phyloP scores from a whole-genome alignment of 768 basidiomycete species.

The Rhizopogon vulgaris region DNA sequence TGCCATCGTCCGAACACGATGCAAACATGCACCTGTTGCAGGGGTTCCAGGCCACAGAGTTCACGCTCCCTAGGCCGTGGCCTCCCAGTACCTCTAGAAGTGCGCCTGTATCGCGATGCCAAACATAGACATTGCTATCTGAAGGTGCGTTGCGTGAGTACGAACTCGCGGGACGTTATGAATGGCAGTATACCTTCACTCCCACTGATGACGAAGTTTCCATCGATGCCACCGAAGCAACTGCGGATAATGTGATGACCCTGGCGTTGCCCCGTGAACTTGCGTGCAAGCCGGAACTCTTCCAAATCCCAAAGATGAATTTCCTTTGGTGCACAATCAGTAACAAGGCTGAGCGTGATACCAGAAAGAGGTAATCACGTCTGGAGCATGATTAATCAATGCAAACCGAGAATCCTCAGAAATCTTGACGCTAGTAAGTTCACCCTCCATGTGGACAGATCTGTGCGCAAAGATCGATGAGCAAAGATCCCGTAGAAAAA shows the following conservation, averaged over 20 bases:
- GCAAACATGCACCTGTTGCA: constrained; percentile 88
- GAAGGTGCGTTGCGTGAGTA: constrained; percentile 11
- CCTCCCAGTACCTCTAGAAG: constrained; percentile 86
- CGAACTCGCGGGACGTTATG: background rate
- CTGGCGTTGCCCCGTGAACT: constrained; percentile 83
- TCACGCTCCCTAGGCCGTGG: constrained; percentile 87
- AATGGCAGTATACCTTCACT: constrained; percentile 71
- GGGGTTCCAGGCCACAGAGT: constrained; percentile 96
- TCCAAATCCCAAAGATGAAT: constrained; percentile 83
- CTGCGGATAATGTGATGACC: constrained; percentile 82
- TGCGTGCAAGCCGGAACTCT: constrained; percentile 62
- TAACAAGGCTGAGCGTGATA: background rate
- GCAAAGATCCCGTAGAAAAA: constrained; percentile 8
- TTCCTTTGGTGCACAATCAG: constrained; percentile 48
- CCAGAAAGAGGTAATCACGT: constrained; percentile 45
- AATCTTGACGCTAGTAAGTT: constrained; percentile 83
- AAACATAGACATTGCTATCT: constrained; percentile 94
- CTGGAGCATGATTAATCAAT: constrained; percentile 80
- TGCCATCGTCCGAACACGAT: constrained; percentile 89
- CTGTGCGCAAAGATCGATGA: constrained; percentile 29
- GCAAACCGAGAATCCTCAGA: constrained; percentile 84
- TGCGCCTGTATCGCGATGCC: constrained; percentile 82
- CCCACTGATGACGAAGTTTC: constrained; percentile 87
- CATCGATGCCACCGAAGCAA: constrained; percentile 88
- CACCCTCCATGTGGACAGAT: constrained; percentile 63